Evolutionary conservation across 106 monocot genomes (phyloP).

Genomic region (Acanthochlamys bracteata): DNA sequence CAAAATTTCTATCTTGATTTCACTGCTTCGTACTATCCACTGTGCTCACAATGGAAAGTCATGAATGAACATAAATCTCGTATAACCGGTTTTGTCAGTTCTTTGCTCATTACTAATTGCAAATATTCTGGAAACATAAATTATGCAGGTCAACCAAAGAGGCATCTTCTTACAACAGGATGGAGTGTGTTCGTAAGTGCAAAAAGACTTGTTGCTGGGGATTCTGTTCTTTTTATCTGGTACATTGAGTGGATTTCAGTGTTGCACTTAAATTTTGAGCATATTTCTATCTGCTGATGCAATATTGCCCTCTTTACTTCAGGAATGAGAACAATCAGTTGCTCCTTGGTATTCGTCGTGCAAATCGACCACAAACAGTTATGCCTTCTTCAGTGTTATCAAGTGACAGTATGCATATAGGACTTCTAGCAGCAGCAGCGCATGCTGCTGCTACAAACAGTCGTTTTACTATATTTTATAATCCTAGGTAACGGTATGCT

Average conservation of each 20-base stretch:
- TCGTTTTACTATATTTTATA: conserved; percentile 86
- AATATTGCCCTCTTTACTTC: background rate
- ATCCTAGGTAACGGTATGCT: conserved; percentile 55
- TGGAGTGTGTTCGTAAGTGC: conserved; percentile 97
- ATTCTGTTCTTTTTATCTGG: conserved; percentile 95
- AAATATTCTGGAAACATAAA: background rate
- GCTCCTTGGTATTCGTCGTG: conserved; percentile 76
- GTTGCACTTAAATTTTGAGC: background rate
- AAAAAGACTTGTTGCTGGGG: conserved; percentile 89
- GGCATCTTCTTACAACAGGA: conserved; percentile 91
- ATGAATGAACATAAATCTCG: background rate
- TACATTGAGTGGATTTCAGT: background rate
- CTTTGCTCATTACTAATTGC: background rate
- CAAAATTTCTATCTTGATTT: background rate
- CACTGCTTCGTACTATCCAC: no score
- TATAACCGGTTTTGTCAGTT: background rate
- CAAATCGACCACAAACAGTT: conserved; percentile 81
- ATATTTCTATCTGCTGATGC: background rate
- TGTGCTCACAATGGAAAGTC: no score
- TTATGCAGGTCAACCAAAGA: conserved; percentile 85
- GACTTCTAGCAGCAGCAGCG: conserved; percentile 89
- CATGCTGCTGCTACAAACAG: conserved; percentile 94
- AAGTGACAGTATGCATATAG: conserved; percentile 98
- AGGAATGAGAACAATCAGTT: conserved; percentile 91
- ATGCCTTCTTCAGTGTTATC: conserved; percentile 92